These are phyloP conservation scores for Trichoderma orchidacearum DNA, from an alignment of 495 filamentous ascomycete genomes.

Conservation along the genomic window DNA sequence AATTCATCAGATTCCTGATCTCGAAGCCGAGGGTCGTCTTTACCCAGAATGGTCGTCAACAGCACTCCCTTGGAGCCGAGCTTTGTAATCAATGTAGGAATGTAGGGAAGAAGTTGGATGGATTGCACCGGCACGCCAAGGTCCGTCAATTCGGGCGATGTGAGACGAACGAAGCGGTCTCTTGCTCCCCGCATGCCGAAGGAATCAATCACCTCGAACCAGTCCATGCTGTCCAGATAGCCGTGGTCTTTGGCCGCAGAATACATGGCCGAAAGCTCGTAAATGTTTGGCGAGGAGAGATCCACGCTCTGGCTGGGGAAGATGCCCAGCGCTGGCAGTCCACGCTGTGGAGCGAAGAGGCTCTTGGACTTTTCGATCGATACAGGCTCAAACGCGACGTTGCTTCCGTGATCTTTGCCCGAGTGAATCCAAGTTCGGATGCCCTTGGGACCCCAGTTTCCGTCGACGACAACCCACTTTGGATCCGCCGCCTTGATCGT, in stretches of 20 bases:
- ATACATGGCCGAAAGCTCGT: constrained; percentile 71
- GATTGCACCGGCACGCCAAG: constrained; percentile 68
- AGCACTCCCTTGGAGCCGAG: constrained; percentile 70
- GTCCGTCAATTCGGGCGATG: constrained; percentile 50
- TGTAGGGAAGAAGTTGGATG: constrained; percentile 73
- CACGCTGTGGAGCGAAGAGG: constrained; percentile 39
- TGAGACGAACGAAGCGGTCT: constrained; percentile 49
- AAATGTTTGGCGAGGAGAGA: constrained; percentile 67
- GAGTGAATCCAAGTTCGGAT: constrained; percentile 47
- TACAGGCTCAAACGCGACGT: constrained; percentile 85
- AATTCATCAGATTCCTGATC: constrained; percentile 47
- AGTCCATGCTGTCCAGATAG: constrained; percentile 52
- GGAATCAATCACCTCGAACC: constrained; percentile 69
- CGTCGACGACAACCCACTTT: constrained; percentile 67
- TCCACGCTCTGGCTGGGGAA: constrained; percentile 51
- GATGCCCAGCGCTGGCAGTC: constrained; percentile 20
- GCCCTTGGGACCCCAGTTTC: constrained; percentile 57
- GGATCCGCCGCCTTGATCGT: constrained; percentile 41
- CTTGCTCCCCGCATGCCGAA: constrained; percentile 53
- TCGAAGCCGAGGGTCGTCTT: constrained; percentile 49
- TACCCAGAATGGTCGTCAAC: constrained; percentile 51
- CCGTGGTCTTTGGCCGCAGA: constrained; percentile 42
- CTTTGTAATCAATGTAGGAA: constrained; percentile 74
- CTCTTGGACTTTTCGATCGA: constrained; percentile 60
- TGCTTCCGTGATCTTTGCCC: constrained; percentile 36